These are phyloP conservation scores for Raffaelea ambrosiae DNA, from an alignment of 2,329 filamentous ascomycete genomes.

Conservation along the genomic window DNA sequence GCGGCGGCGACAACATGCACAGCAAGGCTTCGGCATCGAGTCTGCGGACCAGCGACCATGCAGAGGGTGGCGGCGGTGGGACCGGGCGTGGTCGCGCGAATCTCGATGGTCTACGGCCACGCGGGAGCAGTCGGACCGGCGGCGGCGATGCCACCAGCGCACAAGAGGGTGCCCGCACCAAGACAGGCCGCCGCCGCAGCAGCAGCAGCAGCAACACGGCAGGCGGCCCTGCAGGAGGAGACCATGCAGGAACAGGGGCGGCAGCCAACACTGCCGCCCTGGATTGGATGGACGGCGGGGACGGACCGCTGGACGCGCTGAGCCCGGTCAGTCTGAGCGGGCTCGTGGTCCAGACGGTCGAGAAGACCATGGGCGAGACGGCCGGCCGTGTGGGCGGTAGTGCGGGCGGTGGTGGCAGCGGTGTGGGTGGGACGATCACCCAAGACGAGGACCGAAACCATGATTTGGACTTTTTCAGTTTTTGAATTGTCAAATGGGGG, in stretches of 20 bases:
- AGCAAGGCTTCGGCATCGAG: no score
- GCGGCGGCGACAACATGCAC: no score
- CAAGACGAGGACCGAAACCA: slow-evolving; percentile 20
- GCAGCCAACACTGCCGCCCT: neutral
- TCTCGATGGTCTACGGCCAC: no score
- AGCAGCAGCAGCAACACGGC: neutral
- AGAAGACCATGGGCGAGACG: slow-evolving; percentile 16
- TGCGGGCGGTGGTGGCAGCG: neutral
- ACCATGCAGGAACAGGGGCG: neutral
- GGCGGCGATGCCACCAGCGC: no score
- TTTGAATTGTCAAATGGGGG: no score
- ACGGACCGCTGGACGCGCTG: slow-evolving; percentile 10
- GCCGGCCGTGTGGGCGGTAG: neutral
- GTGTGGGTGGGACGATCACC: neutral
- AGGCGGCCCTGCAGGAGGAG: neutral
- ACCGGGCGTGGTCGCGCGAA: no score
- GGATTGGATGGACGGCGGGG: slow-evolving; percentile 18
- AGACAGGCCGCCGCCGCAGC: no score
- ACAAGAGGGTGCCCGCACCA: no score
- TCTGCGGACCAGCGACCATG: no score
- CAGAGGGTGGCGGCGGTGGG: no score
- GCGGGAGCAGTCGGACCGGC: no score
- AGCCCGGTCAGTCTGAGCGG: slow-evolving; percentile 24
- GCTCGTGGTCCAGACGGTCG: slow-evolving; percentile 20
- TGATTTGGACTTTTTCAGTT: slow-evolving; percentile 31